Evolutionary conservation across 2,329 filamentous ascomycete genomes (phyloP), one percentile per base, ranked within the genome.

Genomic region (Pestalotiopsis sp.): DNA sequence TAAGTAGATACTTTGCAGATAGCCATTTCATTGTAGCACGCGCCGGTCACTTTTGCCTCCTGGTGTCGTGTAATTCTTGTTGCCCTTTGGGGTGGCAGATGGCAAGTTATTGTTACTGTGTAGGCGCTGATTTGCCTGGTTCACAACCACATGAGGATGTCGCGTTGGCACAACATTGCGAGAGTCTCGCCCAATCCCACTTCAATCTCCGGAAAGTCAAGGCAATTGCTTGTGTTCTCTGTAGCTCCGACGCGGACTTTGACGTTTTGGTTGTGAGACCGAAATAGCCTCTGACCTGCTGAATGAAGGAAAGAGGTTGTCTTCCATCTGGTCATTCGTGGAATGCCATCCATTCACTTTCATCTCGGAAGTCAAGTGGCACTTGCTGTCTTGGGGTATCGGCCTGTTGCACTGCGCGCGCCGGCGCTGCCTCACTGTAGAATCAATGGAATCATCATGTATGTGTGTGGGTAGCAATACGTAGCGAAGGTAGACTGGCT

Each of bases 361-460:
- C 63, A 66, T 66, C n/a, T 58, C 49, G 45, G 49, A 66, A 49
- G 25, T 57, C 31, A 39, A 66, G 41, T 49, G 25, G 49, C 63
- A 66, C 45, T 57, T 66, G 49, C 63, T 57, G 41, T 66, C 25
- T 56, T 66, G 38, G 41, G 63, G 41, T 38, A 23, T 56, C 41
- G 25, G 23, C 27, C 39, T 58, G 49, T 66, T 36, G 39, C 17
- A 38, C 39, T n/a, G 41, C 31, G 25, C 49, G 45, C 49, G n/a
- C 45, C 45, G 20, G 45, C 45, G 45, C 45, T 20, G 45, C 5
- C 45, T n/a, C 20, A 52, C 20, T 52, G 45, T 20, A 36, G 31
- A n/a, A 52, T 17, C 45, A 52, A 52, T 52, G 45, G 45, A 52
- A 20, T 52, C 9, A n/a, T 23, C 20, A 20, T n/a, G 45, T 52